phyloP scores from a whole-genome alignment of 2,329 filamentous ascomycete species.

The Teratosphaeria gauchensis region DNA sequence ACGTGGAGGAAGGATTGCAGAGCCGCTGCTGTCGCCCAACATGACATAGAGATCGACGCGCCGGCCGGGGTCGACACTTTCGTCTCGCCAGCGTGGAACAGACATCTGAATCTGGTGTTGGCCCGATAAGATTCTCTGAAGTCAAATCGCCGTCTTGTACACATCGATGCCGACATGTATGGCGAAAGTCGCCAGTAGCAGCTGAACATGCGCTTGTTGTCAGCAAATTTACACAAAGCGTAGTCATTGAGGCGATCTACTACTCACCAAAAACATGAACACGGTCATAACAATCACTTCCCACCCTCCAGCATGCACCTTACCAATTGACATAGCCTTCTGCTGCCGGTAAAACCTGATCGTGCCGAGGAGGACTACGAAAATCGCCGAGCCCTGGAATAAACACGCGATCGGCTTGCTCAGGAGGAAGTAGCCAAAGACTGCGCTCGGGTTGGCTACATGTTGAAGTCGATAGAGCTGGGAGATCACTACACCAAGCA shows the following conservation, averaged over 20 bases:
- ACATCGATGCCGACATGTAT: constrained; percentile 10
- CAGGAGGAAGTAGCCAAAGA: constrained; percentile 51
- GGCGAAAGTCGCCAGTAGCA: constrained; percentile 9
- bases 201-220: background rate
- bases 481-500: constrained; percentile 55
- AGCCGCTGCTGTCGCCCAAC: no score
- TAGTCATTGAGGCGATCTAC: background rate
- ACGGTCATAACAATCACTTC: constrained; percentile 44
- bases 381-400: constrained; percentile 40
- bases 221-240: background rate
- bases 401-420: constrained; percentile 49
- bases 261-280: constrained; percentile 41
- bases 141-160: constrained; percentile 1
- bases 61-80: no score
- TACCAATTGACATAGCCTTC: constrained; percentile 48
- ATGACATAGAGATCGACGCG: no score
- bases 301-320: constrained; percentile 49
- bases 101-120: background rate
- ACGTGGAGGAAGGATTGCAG: no score
- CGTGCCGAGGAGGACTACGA: constrained; percentile 44
- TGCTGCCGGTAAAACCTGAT: constrained; percentile 54
- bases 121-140: background rate
- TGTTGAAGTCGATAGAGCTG: constrained; percentile 58
- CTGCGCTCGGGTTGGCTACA: constrained; percentile 29
- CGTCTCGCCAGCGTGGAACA: background rate